Evolutionary conservation across 345 rosid species (phyloP), one percentile per base, ranked within the genome.

Genomic region (Melaleuca alternifolia): DNA sequence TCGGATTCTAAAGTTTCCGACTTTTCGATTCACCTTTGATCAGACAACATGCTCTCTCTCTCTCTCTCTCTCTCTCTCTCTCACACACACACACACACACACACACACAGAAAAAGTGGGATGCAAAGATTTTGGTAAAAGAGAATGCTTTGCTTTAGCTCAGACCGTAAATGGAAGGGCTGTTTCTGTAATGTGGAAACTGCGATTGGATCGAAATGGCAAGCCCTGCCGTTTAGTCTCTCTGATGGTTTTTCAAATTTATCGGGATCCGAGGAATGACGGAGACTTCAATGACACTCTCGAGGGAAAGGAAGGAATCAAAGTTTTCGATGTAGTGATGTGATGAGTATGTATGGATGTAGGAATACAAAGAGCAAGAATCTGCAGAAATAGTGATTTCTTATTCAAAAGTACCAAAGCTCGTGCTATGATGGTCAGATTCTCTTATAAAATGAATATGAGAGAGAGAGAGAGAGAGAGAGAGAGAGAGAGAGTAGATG

Each of bases 1-100:
- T 93, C 92, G 91, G 94, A 94, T 89, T 92, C 95, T 89, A 92
- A 96, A 65, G 79, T 71, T 8, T 2, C 46, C 79, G 33, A 71
- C 90, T 88, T 90, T 84, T 54, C 85, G 86, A 84, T 89, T 33
- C 79, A 9, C 79, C 79, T 71, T 71, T 71, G 79, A 71, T 71
- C 79, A 71, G 79, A 33, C 48, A 33, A 71, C 46, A 71, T 71
- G 79, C 24, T 65, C 79, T 71, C 46, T 59, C 71, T 59, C 85
- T 18, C 13, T 33, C 50, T 54, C 20, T 57, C 61, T 54, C 85
- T 48, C 50, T 51, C 59, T 59, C 59, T 82, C 4, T 59, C 16
- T 1, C n/a, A n/a, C n/a, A n/a, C n/a, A n/a, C n/a, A n/a, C n/a
- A n/a, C n/a, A n/a, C n/a, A n/a, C n/a, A n/a, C n/a, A n/a, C n/a